Conservation (phyloP, 352 stramenopile genomes). For the Peronospora destructor region DNA sequence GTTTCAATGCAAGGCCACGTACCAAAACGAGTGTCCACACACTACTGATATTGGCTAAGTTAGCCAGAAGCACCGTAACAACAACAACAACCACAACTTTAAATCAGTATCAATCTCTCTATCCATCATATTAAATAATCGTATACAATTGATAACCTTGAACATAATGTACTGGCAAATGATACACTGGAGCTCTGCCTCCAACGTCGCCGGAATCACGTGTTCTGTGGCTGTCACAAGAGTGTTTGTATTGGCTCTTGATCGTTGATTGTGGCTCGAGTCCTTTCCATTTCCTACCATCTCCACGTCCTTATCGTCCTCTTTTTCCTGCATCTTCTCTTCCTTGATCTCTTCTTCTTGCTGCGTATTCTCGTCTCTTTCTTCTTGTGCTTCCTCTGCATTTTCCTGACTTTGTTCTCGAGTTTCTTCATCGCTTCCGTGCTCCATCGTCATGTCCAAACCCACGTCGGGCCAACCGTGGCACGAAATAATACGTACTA, state of each 20-base stretch:
- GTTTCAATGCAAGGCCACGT: background rate
- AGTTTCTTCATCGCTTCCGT: background rate
- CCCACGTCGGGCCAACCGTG: background rate
- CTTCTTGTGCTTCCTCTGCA: background rate
- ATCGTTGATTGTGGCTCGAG: constrained; percentile 1
- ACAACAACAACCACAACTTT: background rate
- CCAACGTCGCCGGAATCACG: constrained; percentile 17
- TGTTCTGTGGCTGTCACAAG: constrained; percentile 17
- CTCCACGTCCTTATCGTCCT: constrained; percentile 12
- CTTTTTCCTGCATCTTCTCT: background rate
- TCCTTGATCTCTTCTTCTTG: background rate
- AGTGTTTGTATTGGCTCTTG: constrained; percentile 14
- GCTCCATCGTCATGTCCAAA: constrained; percentile 11
- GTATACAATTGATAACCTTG: constrained; percentile 25
- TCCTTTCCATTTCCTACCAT: constrained; percentile 1
- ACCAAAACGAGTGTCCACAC: constrained; percentile 58
- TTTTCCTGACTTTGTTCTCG: too few relatives aligned
- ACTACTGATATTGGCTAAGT: constrained; percentile 33
- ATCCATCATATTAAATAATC: too few relatives aligned
- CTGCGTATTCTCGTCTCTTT: background rate
- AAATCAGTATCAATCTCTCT: too few relatives aligned
- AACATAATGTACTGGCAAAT: constrained; percentile 52
- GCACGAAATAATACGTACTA: too few relatives aligned
- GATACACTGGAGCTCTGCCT: constrained; percentile 44
- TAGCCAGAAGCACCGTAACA: background rate